Evolutionary conservation across 208 protist species (phyloP).

Genomic region (Vickermania ingenoplastis): DNA sequence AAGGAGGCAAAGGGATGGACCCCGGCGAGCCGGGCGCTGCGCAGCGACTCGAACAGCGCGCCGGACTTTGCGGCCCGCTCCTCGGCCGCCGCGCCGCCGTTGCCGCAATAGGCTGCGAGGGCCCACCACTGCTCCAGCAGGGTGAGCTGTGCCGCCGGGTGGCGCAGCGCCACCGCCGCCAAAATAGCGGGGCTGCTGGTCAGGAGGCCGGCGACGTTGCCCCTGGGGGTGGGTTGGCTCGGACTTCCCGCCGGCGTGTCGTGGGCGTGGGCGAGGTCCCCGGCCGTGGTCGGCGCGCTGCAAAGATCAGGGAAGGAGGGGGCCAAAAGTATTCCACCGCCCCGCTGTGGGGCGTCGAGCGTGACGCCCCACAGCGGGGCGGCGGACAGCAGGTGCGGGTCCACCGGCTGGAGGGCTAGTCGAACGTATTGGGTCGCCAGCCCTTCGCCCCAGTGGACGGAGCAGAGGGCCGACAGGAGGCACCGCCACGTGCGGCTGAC

Average conservation of each 20-base stretch:
- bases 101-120: constrained; percentile 1
- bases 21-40: background rate
- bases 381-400: background rate
- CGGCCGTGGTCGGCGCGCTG: background rate
- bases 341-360: background rate
- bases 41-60: background rate
- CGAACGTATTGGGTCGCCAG: background rate
- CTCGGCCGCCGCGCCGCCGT: background rate
- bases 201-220: background rate
- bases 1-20: background rate
- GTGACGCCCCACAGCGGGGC: background rate
- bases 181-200: constrained; percentile 10
- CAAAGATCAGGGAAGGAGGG: background rate
- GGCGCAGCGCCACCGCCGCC: constrained; percentile 31
- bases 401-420: background rate
- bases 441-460: background rate
- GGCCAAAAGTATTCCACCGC: background rate
- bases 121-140: constrained; percentile 22
- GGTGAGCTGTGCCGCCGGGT: constrained; percentile 29
- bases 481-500: background rate
- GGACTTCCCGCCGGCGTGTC: background rate
- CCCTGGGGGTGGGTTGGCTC: background rate
- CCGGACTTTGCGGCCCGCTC: background rate
- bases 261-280: background rate
- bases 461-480: background rate